Conservation (phyloP, 352 stramenopile species). For the Phytopythium helicoides region DNA sequence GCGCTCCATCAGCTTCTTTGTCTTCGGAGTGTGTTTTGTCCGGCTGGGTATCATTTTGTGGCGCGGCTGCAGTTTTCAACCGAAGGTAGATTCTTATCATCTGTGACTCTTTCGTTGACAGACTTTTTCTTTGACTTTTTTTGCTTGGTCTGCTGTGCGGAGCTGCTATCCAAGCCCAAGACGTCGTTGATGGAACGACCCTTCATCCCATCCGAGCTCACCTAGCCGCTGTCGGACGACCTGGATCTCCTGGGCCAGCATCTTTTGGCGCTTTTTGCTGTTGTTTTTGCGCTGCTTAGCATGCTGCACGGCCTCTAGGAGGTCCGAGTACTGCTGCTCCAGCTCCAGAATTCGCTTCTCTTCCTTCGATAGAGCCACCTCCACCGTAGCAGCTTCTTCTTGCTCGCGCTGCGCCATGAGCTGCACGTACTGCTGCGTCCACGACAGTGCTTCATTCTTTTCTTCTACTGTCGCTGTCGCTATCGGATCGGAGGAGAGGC, state of each 20-base stretch:
- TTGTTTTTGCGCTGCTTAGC: constrained; percentile 54
- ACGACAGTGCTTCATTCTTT: constrained; percentile 43
- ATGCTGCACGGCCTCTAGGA: constrained; percentile 33
- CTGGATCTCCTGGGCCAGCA: constrained; percentile 26
- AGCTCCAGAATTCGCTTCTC: constrained; percentile 42
- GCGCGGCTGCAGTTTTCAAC: too few relatives aligned
- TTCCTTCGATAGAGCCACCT: constrained; percentile 29
- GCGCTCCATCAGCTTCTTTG: too few relatives aligned
- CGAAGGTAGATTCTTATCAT: too few relatives aligned
- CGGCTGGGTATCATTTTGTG: background rate
- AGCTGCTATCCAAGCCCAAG: background rate
- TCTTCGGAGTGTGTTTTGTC: too few relatives aligned
- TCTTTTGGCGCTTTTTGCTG: constrained; percentile 53
- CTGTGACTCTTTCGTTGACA: too few relatives aligned
- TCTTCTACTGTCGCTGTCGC: constrained; percentile 12
- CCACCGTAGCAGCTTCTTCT: constrained; percentile 29
- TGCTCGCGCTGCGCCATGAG: constrained; percentile 48
- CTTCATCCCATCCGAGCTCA: constrained; percentile 23
- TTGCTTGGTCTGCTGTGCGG: constrained; percentile 3
- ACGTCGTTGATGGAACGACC: constrained; percentile 10
- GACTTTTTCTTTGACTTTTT: constrained; percentile 2
- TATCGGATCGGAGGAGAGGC: too few relatives aligned
- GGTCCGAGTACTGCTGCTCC: constrained; percentile 40
- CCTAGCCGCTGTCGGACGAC: constrained; percentile 16
- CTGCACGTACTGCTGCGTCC: constrained; percentile 75